These are phyloP conservation scores for Haematococcus lacustris DNA, from an alignment of 139 green algal species.

Conservation along the genomic window DNA sequence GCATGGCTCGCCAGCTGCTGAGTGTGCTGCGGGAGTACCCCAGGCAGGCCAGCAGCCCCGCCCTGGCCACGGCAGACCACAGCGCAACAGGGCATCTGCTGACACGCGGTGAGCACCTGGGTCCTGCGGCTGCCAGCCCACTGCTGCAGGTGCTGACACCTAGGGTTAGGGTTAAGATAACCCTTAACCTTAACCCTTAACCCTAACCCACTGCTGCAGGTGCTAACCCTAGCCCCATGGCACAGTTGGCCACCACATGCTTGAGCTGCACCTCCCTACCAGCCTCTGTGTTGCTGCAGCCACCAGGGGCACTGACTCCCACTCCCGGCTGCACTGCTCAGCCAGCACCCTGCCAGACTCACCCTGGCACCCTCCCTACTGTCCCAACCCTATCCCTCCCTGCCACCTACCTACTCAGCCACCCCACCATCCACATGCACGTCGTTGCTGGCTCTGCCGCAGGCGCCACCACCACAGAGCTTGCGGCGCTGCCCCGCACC, in stretches of 20 bases:
- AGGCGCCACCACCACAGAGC: neutral
- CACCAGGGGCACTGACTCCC: too few relatives aligned
- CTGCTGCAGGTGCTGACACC: neutral
- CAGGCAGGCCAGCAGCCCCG: neutral
- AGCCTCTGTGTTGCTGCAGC: too few relatives aligned
- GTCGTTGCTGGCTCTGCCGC: neutral
- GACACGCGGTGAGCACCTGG: too few relatives aligned
- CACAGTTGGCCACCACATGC: too few relatives aligned
- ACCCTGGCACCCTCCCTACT: neutral
- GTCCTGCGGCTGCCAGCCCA: too few relatives aligned
- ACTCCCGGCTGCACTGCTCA: too few relatives aligned
- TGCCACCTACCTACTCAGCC: neutral
- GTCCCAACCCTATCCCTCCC: neutral
- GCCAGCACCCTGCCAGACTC: too few relatives aligned
- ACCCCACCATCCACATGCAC: neutral
- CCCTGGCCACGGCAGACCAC: neutral
- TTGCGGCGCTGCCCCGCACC: neutral
- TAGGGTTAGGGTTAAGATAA: neutral
- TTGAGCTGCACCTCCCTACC: too few relatives aligned
- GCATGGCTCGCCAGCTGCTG: slow-evolving; percentile 39
- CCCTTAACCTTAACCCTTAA: neutral
- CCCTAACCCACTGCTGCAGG: neutral
- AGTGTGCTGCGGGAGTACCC: slow-evolving; percentile 22
- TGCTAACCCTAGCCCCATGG: neutral
- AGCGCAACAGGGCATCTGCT: neutral